phyloP scores from a whole-genome alignment of 306 rosid species.

The Cucumis cinereus region DNA sequence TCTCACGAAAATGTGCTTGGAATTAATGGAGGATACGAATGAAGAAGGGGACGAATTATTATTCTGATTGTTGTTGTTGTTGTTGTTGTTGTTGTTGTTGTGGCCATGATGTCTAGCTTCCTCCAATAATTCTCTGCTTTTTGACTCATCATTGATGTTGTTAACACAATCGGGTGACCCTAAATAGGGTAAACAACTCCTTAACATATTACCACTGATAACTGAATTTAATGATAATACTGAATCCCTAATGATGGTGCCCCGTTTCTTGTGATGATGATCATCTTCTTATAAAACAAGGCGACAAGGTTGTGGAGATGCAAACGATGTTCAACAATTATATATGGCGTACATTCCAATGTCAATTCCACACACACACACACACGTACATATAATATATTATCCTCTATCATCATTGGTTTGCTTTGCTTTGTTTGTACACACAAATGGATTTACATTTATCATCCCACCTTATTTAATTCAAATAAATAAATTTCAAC shows the following conservation, averaged over 20 bases:
- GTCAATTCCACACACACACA: no score
- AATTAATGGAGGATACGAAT: constrained; percentile 12
- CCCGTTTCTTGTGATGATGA: no score
- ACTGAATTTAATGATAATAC: no score
- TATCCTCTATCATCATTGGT: no score
- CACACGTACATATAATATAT: no score
- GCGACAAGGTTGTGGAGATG: neutral
- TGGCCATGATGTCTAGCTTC: neutral
- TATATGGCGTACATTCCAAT: neutral
- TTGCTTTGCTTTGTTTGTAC: no score
- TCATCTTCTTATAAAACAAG: neutral
- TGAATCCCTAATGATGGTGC: no score
- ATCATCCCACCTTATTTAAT: no score
- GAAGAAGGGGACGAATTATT: constrained; percentile 9
- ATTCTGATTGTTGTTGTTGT: neutral
- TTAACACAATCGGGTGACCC: neutral
- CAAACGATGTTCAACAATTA: neutral
- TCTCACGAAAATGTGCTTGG: constrained; percentile 39
- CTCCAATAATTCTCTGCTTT: neutral
- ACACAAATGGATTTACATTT: no score
- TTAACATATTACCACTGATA: neutral
- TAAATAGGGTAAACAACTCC: neutral
- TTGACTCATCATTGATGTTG: neutral
- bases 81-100: no score
- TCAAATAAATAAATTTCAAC: no score